phyloP scores from a whole-genome alignment of 345 rosid species.

The Boechera stricta region DNA sequence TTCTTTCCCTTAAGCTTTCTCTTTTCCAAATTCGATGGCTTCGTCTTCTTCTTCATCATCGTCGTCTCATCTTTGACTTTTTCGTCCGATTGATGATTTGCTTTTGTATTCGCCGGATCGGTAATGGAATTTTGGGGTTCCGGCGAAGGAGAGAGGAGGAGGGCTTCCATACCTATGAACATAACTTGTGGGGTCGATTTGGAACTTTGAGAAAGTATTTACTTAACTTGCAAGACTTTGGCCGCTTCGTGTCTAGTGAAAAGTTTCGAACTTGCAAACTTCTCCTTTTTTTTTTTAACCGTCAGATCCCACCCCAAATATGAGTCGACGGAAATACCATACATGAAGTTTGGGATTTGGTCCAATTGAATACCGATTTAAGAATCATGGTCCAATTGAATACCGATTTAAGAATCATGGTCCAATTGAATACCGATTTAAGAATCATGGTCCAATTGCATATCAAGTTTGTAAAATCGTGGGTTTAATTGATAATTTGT shows the following conservation, averaged over 20 bases:
- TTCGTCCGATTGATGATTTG: conserved; percentile 11
- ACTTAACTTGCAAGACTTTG: conserved; percentile 5
- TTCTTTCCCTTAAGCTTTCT: conserved; percentile 38
- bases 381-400: no score
- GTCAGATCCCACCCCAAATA: no score
- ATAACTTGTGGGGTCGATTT: conserved; percentile 31
- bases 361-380: no score
- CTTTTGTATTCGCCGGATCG: conserved; percentile 37
- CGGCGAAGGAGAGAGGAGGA: conserved; percentile 39
- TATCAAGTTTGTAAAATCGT: no score
- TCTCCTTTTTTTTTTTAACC: not conserved
- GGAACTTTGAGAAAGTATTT: conserved; percentile 34
- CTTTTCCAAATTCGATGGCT: conserved; percentile 33
- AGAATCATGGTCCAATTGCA: no score
- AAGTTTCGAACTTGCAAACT: conserved; percentile 17
- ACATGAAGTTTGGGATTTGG: no score
- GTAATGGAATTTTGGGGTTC: conserved; percentile 30
- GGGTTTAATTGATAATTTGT: no score
- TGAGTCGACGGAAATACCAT: no score
- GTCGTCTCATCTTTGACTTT: conserved; percentile 17
- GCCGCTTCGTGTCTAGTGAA: conserved; percentile 24
- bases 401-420: no score
- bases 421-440: no score
- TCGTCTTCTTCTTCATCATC: conserved; percentile 45
- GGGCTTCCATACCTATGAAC: conserved; percentile 43